phyloP scores from a whole-genome alignment of 129 eudicot genomes.

The Chrysanthemum lavandulifolium region DNA sequence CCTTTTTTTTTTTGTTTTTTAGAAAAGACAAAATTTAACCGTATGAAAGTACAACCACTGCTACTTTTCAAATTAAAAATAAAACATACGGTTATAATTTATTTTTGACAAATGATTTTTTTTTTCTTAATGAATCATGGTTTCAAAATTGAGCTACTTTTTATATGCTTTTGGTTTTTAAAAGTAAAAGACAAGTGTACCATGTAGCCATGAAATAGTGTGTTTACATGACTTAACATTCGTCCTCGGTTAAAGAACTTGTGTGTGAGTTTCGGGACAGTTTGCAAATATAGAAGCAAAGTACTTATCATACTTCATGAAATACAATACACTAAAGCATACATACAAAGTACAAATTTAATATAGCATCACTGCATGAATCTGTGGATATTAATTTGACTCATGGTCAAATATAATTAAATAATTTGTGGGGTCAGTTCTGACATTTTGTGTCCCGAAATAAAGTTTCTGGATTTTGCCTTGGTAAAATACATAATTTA shows the following conservation, averaged over 20 bases:
- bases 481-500: neutral
- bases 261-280: neutral
- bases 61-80: no score
- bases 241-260: constrained; percentile 20
- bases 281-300: constrained; percentile 8
- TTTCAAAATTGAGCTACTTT: no score
- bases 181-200: neutral
- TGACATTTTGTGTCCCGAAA: constrained; percentile 25
- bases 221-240: constrained; percentile 34
- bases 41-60: no score
- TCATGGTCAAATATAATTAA: constrained; percentile 31
- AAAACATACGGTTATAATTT: no score
- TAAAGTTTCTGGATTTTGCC: constrained; percentile 16
- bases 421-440: constrained; percentile 23
- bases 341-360: neutral
- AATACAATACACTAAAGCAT: constrained; percentile 1
- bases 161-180: no score
- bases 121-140: no score
- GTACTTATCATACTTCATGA: constrained; percentile 19
- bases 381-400: constrained; percentile 30
- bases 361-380: constrained; percentile 24
- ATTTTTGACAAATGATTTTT: no score
- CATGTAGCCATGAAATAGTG: constrained; percentile 15
- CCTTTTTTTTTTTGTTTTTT: no score
- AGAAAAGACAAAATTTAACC: no score